Evolutionary conservation across 2,329 filamentous ascomycete species (phyloP).

Genomic region (Ophiostoma himal-ulmi): DNA sequence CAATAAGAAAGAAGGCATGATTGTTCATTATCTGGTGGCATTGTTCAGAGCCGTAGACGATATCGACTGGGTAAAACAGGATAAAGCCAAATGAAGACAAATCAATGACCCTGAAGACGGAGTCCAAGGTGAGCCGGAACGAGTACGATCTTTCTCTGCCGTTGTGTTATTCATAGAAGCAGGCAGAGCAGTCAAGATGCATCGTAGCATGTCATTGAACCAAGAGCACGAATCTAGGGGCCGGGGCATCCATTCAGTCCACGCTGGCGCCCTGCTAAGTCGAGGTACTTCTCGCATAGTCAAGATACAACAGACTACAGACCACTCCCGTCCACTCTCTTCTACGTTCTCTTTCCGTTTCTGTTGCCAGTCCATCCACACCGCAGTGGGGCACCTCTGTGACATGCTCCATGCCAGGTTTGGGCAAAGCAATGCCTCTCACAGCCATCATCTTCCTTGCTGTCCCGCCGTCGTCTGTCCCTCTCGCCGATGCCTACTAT

Average conservation of each 20-base stretch:
- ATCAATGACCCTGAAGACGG: neutral
- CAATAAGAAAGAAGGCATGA: neutral
- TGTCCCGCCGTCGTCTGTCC: neutral
- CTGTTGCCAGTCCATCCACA: conserved; percentile 8
- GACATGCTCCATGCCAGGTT: neutral
- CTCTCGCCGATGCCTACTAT: neutral
- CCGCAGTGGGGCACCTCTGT: neutral
- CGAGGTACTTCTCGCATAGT: neutral
- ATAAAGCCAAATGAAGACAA: neutral
- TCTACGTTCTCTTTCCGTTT: neutral
- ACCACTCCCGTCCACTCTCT: neutral
- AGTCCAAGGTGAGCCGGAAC: neutral
- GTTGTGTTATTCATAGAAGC: neutral
- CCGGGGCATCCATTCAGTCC: too few species aligned
- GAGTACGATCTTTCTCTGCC: neutral
- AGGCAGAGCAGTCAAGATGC: neutral
- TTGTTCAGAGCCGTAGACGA: neutral
- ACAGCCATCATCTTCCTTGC: neutral
- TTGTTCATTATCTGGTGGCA: neutral
- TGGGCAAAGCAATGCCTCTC: conserved; percentile 8
- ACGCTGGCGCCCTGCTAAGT: neutral
- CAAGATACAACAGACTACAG: neutral
- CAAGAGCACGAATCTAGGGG: neutral
- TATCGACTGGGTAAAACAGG: too few species aligned
- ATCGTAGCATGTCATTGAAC: neutral